phyloP scores from a whole-genome alignment of 108 stramenopile species.

The Skeletonema costatum region DNA sequence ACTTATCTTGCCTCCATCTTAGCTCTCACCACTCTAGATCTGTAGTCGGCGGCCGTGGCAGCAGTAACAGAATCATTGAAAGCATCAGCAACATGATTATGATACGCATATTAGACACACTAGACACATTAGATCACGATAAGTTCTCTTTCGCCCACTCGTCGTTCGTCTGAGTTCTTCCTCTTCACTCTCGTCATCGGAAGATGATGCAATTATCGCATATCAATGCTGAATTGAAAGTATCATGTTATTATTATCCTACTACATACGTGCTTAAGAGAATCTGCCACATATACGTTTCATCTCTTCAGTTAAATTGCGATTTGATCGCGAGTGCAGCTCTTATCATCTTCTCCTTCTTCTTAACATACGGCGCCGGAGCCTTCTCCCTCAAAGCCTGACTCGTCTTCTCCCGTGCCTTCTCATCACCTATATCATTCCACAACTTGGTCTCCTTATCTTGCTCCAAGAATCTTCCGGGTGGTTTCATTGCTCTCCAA shows the following conservation, averaged over 20 bases:
- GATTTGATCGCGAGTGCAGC: too few species aligned
- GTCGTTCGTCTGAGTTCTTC: neutral
- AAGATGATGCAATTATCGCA: neutral
- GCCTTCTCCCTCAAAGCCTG: constrained; percentile 76
- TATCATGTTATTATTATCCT: neutral
- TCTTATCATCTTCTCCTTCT: neutral
- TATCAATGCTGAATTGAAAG: neutral
- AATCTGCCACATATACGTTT: too few species aligned
- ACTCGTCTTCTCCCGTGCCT: constrained; percentile 74
- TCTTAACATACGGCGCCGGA: neutral
- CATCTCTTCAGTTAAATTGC: too few species aligned
- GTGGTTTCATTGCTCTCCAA: constrained; percentile 14
- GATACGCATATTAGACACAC: too few species aligned
- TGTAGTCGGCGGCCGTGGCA: too few species aligned
- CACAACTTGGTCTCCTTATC: constrained; percentile 13
- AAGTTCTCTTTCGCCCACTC: neutral
- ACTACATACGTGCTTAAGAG: neutral
- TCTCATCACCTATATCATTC: constrained; percentile 34
- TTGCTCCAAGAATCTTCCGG: constrained; percentile 31
- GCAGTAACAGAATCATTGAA: too few species aligned
- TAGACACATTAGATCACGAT: neutral
- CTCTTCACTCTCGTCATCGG: neutral
- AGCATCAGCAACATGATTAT: too few species aligned
- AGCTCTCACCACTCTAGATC: too few species aligned
- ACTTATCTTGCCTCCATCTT: too few species aligned